Conservation (phyloP, 2,329 filamentous ascomycete genomes). For the Pestalotiopsis sp. region DNA sequence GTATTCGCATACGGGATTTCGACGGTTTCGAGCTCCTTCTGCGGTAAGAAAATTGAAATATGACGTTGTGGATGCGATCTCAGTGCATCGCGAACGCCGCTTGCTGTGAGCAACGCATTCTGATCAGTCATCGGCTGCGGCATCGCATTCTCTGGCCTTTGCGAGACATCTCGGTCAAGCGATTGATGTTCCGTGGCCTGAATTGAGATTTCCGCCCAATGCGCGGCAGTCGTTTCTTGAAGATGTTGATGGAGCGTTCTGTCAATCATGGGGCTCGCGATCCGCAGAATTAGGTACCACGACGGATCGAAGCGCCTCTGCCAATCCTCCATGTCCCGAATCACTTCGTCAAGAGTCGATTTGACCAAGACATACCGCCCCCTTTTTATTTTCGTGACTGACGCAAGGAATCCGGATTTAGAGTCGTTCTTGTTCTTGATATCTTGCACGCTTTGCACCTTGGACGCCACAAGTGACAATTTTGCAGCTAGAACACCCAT, state of each 20-base stretch:
- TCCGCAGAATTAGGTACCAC: slow-evolving; percentile 12
- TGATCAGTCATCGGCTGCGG: not conserved
- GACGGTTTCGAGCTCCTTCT: not conserved
- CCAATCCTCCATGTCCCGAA: not conserved
- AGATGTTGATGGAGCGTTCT: not conserved
- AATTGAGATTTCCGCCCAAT: not conserved
- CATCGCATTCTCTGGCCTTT: not conserved
- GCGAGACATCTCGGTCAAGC: not conserved
- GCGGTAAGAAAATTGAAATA: not conserved
- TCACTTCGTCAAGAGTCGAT: not conserved
- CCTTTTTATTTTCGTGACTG: not conserved
- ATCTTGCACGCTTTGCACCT: not conserved
- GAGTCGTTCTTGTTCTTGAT: not conserved
- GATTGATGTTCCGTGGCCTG: not conserved
- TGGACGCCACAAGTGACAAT: not conserved
- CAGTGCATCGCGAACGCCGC: not conserved
- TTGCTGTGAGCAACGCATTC: not conserved
- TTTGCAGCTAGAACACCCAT: not conserved
- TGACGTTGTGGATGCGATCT: not conserved
- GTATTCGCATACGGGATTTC: not conserved
- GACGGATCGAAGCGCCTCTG: not conserved
- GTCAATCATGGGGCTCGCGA: not conserved
- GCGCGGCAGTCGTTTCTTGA: not conserved
- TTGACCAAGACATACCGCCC: not conserved
- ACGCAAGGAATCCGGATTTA: not conserved